phyloP scores from a whole-genome alignment of 1,284 basidiomycete species.

The Fomes fomentarius region DNA sequence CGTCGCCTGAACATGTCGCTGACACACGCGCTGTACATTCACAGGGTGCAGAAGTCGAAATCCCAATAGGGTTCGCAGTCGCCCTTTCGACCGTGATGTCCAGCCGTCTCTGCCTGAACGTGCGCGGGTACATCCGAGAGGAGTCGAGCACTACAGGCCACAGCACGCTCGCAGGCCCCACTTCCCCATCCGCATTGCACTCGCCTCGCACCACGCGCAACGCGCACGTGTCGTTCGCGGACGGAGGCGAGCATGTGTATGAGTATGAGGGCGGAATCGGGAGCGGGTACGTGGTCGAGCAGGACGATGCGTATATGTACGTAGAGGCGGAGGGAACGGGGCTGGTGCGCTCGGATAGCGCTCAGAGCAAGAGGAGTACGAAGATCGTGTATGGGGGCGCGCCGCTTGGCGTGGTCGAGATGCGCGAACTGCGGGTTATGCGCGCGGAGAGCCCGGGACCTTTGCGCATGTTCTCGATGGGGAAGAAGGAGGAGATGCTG shows the following conservation, averaged over 20 bases:
- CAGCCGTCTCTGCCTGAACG: slow-evolving; percentile 58
- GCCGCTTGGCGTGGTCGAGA: slow-evolving; percentile 41
- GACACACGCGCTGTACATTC: too few relatives aligned
- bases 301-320: neutral
- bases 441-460: slow-evolving; percentile 28
- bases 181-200: neutral
- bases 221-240: slow-evolving; percentile 1
- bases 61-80: slow-evolving; percentile 58
- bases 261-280: neutral
- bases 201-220: neutral
- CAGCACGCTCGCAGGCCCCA: neutral
- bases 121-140: slow-evolving; percentile 44
- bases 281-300: neutral
- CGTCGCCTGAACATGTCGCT: too few relatives aligned
- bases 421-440: slow-evolving; percentile 44
- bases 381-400: slow-evolving; percentile 15
- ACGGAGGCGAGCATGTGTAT: neutral
- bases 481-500: neutral
- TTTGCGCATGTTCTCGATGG: slow-evolving; percentile 8
- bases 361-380: slow-evolving; percentile 5
- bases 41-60: slow-evolving; percentile 45
- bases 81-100: slow-evolving; percentile 59
- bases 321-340: neutral
- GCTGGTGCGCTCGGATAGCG: neutral
- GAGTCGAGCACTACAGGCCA: slow-evolving; percentile 2